Evolutionary conservation across 305 asterid species (phyloP), one percentile per base, ranked within the genome.

Genomic region (Andrographis paniculata): DNA sequence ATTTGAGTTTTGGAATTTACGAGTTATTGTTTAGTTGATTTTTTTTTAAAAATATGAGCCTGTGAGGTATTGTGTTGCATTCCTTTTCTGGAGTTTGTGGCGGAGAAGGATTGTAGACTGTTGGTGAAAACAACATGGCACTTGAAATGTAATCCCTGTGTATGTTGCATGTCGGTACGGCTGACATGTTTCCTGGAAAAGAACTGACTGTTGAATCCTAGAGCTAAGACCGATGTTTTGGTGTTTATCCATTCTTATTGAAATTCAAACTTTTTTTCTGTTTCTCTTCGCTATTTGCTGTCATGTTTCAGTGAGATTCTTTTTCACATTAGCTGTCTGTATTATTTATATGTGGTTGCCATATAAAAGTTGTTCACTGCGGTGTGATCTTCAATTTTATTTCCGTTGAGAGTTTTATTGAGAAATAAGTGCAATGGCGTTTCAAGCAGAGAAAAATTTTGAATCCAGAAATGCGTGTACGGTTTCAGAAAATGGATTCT

Each of bases 271-370:
- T n/a, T n/a, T n/a, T n/a, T n/a, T n/a, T n/a, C n/a, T n/a, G n/a
- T n/a, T n/a, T n/a, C n/a, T n/a, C n/a, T n/a, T n/a, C n/a, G n/a
- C n/a, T n/a, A n/a, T n/a, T n/a, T n/a, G n/a, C n/a, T n/a, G 58
- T 13, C 24, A 37, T 45, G 56, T 23, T 40, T 51, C 56, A 48
- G 60, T 53, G 52, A 45, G 60, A 58, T 56, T 60, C 63, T 63
- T 49, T 63, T 56, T 48, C n/a, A 30, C 46, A 22, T 40, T 40
- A 41, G 33, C 40, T 48, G 43, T 63, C 41, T n/a, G 13, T 24
- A 45, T n/a, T 36, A 41, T 19, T 28, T 9, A 47, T 15, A 3
- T 21, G 35, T n/a, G 13, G 27, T 37, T 40, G 37, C 14, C 44
- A 30, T 30, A 47, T 46, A 22, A 47, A 28, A n/a, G n/a, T 62